phyloP scores from a whole-genome alignment of 1,139 yeast species.

The Lodderomyces metapsilosis region DNA sequence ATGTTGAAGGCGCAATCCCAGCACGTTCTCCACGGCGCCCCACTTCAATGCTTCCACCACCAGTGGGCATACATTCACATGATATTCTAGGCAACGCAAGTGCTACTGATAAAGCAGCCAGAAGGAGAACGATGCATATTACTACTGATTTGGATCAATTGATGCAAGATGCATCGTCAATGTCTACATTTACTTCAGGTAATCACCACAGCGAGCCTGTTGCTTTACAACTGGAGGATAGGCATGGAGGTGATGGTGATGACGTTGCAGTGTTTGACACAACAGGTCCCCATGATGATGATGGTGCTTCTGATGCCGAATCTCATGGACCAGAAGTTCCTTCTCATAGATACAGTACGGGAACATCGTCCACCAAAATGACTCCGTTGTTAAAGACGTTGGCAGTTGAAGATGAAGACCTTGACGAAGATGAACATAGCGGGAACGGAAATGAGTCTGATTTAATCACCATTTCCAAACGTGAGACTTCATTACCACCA shows the following conservation, averaged over 20 bases:
- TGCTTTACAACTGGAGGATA: constrained; percentile 1
- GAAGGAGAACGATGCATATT: constrained; percentile 20
- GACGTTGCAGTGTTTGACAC: neutral
- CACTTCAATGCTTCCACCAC: constrained; percentile 28
- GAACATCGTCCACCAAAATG: constrained; percentile 1
- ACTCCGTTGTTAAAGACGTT: neutral
- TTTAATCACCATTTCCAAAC: constrained; percentile 2
- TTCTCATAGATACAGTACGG: constrained; percentile 1
- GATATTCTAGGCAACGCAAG: neutral
- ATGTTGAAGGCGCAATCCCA: constrained; percentile 40
- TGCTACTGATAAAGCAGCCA: constrained; percentile 1
- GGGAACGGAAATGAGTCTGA: constrained; percentile 1
- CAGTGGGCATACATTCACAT: neutral
- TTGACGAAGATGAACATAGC: neutral
- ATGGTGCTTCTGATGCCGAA: neutral
- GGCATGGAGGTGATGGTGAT: constrained; percentile 2
- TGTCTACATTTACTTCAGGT: constrained; percentile 12
- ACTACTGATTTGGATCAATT: constrained; percentile 41
- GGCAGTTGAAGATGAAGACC: neutral
- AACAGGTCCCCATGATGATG: neutral
- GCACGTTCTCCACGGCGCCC: constrained; percentile 44
- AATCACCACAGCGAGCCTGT: neutral
- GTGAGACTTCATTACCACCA: constrained; percentile 28
- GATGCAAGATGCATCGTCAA: constrained; percentile 38
- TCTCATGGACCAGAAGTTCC: neutral